Base-by-base conservation (phyloP, 371 early-diverging fungal species). In the Apophysomyces variabilis region DNA sequence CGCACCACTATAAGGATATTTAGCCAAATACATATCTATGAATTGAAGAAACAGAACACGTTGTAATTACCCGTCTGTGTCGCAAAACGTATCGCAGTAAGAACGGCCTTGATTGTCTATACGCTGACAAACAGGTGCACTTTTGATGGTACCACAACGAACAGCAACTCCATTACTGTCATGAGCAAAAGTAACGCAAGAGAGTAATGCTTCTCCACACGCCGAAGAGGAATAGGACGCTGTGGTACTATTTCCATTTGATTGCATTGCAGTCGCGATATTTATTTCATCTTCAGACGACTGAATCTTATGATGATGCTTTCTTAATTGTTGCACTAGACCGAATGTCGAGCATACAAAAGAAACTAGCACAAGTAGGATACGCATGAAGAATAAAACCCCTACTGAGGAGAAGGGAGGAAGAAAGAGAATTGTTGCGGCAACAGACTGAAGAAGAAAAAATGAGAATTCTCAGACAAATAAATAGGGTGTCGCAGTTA, bases 161-260 rank as follows among this genome's bases (percentile, higher is more conserved):
- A 47, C 47, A 7, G 47, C 18, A 13, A 47, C 14, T 7, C 2
- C n/a, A 14, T 11, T 47, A n/a, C 16, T 18, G 18, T 47, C 47
- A 16, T 47, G 47, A 13, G 47, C 47, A 47, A 47, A 47, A 7
- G 47, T 47, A 16, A 47, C 47, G 16, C 47, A 47, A 9, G 47
- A 47, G 1, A 47, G 4, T 13, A n/a, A 14, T 47, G 47, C 47
- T 16, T 47, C 47, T 11, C 47, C 47, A n/a, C 47, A 47, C n/a
- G 47, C 47, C 16, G 47, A 11, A 14, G 47, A 47, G 1, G 47
- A 47, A 47, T 47, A 47, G 9, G 47, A 47, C 32, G 32, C 32
- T 21, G 7, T 7, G 7, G 47, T 47, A n/a, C 11, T 7, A 16
- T 47, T 47, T 47, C 7, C 21, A 1, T 18, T 16, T 47, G 47